These are phyloP conservation scores for Coemansia sp. DNA, from an alignment of 192 early-diverging fungal genomes.

Conservation along the genomic window DNA sequence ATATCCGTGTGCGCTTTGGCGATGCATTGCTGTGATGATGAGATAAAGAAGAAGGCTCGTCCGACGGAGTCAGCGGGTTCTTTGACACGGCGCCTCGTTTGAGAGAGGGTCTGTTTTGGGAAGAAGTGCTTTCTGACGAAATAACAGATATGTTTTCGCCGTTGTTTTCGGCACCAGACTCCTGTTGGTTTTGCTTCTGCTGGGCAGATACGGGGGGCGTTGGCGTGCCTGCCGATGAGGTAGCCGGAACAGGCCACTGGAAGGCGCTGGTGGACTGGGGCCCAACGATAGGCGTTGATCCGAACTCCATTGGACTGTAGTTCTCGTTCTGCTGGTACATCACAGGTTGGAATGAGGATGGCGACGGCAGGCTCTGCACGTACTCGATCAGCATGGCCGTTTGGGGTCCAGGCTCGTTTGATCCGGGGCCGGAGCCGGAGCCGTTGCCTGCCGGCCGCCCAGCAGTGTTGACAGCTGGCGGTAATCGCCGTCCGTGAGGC, in stretches of 20 bases:
- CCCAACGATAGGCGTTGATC: conserved; percentile 69
- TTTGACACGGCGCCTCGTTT: conserved; percentile 37
- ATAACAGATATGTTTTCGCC: background rate
- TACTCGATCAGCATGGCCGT: conserved; percentile 64
- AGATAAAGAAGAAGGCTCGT: background rate
- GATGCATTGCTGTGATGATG: background rate
- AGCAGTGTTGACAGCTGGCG: conserved; percentile 47
- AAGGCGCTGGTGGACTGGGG: conserved; percentile 62
- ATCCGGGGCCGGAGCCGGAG: background rate
- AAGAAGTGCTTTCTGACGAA: background rate
- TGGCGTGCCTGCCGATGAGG: conserved; percentile 5
- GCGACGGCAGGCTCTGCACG: conserved; percentile 72
- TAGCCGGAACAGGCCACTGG: conserved; percentile 65
- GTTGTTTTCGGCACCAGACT: background rate
- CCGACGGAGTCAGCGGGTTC: conserved; percentile 7
- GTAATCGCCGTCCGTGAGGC: conserved; percentile 38
- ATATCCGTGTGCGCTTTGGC: conserved; percentile 23
- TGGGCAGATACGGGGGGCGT: conserved; percentile 2
- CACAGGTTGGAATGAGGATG: conserved; percentile 74
- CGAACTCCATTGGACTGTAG: conserved; percentile 78
- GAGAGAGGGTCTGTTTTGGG: conserved; percentile 8
- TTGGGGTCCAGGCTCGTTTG: conserved; percentile 64
- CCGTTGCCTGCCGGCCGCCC: conserved; percentile 15
- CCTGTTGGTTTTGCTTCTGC: background rate
- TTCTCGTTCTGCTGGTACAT: conserved; percentile 72